Percentiles rank a stretch among this genome's conserved stretches.
Evolutionary conservation across 225 moss, liverwort and hornwort genomes (phyloP).

Genomic region (Marchantia polymorpha): DNA sequence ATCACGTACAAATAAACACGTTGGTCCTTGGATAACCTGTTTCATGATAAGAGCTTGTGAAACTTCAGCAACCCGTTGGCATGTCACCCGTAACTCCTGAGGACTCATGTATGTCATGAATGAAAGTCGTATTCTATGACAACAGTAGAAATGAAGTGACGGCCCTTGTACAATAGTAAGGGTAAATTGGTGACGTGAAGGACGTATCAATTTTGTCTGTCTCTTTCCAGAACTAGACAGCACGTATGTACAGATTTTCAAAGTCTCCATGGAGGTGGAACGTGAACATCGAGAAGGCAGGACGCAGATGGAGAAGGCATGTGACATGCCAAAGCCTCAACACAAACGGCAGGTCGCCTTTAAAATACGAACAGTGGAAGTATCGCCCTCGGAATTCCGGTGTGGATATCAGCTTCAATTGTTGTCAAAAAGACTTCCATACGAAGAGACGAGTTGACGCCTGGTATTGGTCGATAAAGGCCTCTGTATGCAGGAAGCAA

Average conservation of each 20-base stretch:
- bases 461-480: slow-evolving; percentile 14
- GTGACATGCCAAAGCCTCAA: not conserved
- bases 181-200: not conserved
- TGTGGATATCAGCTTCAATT: not conserved
- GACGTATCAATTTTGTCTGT: not conserved
- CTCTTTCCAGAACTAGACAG: not conserved
- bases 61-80: not conserved
- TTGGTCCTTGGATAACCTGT: not conserved
- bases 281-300: not conserved
- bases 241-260: not conserved
- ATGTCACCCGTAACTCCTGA: not conserved
- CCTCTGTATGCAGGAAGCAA: slow-evolving; percentile 1
- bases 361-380: not conserved
- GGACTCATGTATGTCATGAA: not conserved
- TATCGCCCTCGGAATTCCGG: not conserved
- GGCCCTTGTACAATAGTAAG: not conserved
- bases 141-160: not conserved
- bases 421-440: not conserved
- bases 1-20: not conserved
- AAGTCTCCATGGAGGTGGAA: slow-evolving; percentile 2
- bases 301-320: not conserved
- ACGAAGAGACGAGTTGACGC: slow-evolving; percentile 4
- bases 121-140: slow-evolving; percentile 2
- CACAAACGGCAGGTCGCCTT: not conserved
- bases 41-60: not conserved